Conservation (phyloP, 2,329 filamentous ascomycete genomes). For the Stemphylium vesicarium region DNA sequence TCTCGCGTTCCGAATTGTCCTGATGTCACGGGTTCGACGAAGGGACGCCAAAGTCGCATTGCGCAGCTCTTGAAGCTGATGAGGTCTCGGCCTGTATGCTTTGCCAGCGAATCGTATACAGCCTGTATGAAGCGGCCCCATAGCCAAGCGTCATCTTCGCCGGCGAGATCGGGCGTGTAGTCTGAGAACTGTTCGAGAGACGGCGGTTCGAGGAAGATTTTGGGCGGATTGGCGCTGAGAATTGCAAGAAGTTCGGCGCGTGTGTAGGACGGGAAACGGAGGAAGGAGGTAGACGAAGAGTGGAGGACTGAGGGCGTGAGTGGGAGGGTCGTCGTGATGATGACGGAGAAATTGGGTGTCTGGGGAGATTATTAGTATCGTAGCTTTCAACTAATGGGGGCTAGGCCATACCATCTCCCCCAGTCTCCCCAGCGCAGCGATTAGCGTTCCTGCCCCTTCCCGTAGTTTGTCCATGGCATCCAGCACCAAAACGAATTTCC, state of each 20-base stretch:
- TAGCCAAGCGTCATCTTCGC: conserved; percentile 69
- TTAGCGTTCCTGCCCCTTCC: conserved; percentile 77
- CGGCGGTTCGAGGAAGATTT: conserved; percentile 52
- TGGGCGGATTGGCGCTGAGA: conserved; percentile 60
- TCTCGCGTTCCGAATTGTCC: conserved; percentile 79
- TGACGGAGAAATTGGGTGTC: conserved; percentile 78
- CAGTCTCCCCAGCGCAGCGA: conserved; percentile 81
- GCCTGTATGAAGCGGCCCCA: conserved; percentile 83
- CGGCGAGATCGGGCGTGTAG: conserved; percentile 55
- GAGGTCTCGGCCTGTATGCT: conserved; percentile 80
- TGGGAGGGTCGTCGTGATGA: conserved; percentile 79
- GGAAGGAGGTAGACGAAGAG: conserved; percentile 71
- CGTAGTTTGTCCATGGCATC: conserved; percentile 86
- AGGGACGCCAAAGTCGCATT: conserved; percentile 80
- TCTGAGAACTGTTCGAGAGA: conserved; percentile 52
- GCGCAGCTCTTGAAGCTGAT: conserved; percentile 74
- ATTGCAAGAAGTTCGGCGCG: conserved; percentile 82
- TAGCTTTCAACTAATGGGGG: conserved; percentile 5
- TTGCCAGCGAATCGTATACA: conserved; percentile 85
- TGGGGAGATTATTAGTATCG: conserved; percentile 45
- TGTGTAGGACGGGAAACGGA: conserved; percentile 84
- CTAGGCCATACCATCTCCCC: conserved; percentile 72
- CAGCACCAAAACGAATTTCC: conserved; percentile 79
- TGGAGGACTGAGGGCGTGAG: conserved; percentile 70
- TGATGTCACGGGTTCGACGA: conserved; percentile 76